Percentiles rank a stretch among this genome's conserved stretches.
Evolutionary conservation across 768 basidiomycete genomes (phyloP).

Genomic region (Termitomyces sp.): DNA sequence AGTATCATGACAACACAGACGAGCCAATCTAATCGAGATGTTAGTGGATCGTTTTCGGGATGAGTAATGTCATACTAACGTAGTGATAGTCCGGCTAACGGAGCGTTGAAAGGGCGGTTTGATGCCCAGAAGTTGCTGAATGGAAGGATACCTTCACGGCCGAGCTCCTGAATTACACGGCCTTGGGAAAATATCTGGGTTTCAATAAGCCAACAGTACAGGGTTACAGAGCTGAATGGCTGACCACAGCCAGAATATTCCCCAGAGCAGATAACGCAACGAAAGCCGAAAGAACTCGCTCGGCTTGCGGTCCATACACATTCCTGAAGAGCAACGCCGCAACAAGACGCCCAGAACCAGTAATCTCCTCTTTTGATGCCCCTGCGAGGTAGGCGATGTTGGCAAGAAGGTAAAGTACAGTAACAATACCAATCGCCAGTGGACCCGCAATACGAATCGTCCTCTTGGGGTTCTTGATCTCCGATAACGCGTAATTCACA

Average conservation of each 20-base stretch:
- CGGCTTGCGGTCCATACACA: conserved; percentile 51
- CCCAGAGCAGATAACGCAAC: conserved; percentile 40
- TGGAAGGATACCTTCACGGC: conserved; percentile 51
- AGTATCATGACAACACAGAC: conserved; percentile 25
- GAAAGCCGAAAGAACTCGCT: conserved; percentile 25
- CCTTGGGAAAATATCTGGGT: conserved; percentile 18
- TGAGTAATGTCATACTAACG: conserved; percentile 33
- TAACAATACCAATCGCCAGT: conserved; percentile 47
- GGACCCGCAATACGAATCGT: conserved; percentile 65
- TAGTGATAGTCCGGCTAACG: conserved; percentile 42
- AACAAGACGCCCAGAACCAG: conserved; percentile 50
- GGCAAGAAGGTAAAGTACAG: conserved; percentile 51
- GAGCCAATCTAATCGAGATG: conserved; percentile 18
- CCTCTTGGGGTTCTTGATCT: conserved; percentile 54
- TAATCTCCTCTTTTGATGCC: conserved; percentile 62
- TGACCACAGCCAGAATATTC: conserved; percentile 42
- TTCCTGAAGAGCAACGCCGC: conserved; percentile 65
- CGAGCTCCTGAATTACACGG: conserved; percentile 51
- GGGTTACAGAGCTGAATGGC: neutral
- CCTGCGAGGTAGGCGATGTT: conserved; percentile 67
- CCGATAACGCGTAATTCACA: conserved; percentile 63
- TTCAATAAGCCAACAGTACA: neutral
- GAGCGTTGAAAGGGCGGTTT: conserved; percentile 51
- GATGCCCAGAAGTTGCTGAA: conserved; percentile 51
- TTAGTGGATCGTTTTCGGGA: neutral